These are phyloP conservation scores for Phoma sp. DNA, from an alignment of 2,329 filamentous ascomycete genomes.

Conservation along the genomic window DNA sequence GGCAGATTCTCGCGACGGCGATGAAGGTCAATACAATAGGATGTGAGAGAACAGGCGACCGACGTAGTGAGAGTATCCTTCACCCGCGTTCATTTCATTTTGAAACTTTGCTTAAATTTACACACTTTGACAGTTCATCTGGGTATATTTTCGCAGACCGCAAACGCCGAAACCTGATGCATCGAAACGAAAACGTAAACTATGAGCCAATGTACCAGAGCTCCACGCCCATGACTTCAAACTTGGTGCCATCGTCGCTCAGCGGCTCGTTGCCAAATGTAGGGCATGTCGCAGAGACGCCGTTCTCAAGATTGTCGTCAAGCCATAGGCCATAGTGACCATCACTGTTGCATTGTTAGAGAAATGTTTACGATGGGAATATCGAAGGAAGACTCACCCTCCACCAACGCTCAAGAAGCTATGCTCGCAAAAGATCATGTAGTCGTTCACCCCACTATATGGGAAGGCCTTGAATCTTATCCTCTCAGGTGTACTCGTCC, in stretches of 20 bases:
- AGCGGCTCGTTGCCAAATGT: conserved; percentile 96
- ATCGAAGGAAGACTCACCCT: conserved; percentile 57
- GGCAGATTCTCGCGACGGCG: too few relatives aligned
- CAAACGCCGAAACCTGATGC: not conserved
- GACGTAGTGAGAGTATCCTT: too few relatives aligned
- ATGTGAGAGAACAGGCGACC: too few relatives aligned
- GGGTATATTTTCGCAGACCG: not conserved
- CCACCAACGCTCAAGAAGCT: conserved; percentile 87
- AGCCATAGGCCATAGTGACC: conserved; percentile 95
- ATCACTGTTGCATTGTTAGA: conserved; percentile 57
- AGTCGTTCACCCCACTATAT: conserved; percentile 95
- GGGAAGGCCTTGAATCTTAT: conserved; percentile 98
- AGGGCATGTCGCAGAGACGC: conserved; percentile 81
- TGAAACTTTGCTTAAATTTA: too few relatives aligned
- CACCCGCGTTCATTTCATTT: too few relatives aligned
- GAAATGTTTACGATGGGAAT: too few relatives aligned
- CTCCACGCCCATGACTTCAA: conserved; percentile 89
- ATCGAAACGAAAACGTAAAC: not conserved
- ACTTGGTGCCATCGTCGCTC: conserved; percentile 91
- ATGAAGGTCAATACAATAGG: too few relatives aligned
- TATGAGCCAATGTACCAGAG: conserved; percentile 82
- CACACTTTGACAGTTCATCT: not conserved
- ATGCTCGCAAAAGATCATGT: conserved; percentile 90
- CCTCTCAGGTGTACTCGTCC: conserved; percentile 69
- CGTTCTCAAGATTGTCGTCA: conserved; percentile 82